Evolutionary conservation across 2,329 filamentous ascomycete genomes (phyloP).

Genomic region (Huntiella omanensis): DNA sequence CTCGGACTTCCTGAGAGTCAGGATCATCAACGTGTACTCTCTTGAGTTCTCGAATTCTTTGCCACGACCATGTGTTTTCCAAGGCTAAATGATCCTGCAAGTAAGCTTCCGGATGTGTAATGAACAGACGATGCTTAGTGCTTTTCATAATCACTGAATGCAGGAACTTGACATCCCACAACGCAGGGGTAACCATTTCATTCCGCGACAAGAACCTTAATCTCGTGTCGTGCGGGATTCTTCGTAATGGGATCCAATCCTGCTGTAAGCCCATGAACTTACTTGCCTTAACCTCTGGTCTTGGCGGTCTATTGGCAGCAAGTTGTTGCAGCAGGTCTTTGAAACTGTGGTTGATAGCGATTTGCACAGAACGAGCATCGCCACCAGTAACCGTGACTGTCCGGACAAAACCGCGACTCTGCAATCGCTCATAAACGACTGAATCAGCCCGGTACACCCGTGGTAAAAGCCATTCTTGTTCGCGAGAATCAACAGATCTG

Average conservation of each 20-base stretch:
- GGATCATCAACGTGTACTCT: constrained; percentile 30
- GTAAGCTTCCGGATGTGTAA: constrained; percentile 60
- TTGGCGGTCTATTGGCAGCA: constrained; percentile 2
- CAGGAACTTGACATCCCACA: constrained; percentile 56
- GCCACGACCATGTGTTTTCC: constrained; percentile 50
- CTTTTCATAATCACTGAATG: constrained; percentile 56
- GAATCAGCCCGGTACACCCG: constrained; percentile 47
- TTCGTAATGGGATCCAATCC: constrained; percentile 56
- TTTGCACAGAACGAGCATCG: constrained; percentile 49
- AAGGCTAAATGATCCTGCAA: constrained; percentile 41
- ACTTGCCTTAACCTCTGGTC: not conserved
- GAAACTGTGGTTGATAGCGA: constrained; percentile 44
- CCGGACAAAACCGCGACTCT: constrained; percentile 53
- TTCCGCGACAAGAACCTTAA: constrained; percentile 50
- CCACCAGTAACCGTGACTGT: constrained; percentile 40
- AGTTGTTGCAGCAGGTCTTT: constrained; percentile 26
- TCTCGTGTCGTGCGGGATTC: constrained; percentile 54
- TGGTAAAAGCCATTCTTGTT: constrained; percentile 45
- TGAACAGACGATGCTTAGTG: constrained; percentile 47
- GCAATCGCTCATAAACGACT: constrained; percentile 49
- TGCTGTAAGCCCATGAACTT: constrained; percentile 42
- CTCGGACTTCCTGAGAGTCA: constrained; percentile 30
- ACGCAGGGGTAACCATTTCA: constrained; percentile 53
- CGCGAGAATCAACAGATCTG: constrained; percentile 26
- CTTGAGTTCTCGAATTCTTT: constrained; percentile 42